These are phyloP conservation scores for Maudiozyma bulderi DNA, from an alignment of 805 yeast species.

Conservation along the genomic window DNA sequence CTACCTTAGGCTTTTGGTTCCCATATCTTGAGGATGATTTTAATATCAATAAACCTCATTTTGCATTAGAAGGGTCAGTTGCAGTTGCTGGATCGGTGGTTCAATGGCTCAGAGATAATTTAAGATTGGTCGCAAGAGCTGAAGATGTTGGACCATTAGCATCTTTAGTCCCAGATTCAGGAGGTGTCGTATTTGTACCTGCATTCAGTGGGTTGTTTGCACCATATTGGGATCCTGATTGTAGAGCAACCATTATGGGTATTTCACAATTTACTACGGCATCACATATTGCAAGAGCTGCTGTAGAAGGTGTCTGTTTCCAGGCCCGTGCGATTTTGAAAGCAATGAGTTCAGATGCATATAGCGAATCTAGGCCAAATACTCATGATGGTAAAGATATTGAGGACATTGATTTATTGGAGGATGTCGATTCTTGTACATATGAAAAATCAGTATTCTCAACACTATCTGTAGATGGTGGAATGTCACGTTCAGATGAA, in stretches of 20 bases:
- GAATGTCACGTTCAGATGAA: conserved; percentile 84
- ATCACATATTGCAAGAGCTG: conserved; percentile 87
- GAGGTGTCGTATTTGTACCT: conserved; percentile 91
- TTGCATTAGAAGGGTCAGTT: conserved; percentile 89
- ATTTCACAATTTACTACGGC: conserved; percentile 88
- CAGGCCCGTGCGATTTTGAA: conserved; percentile 85
- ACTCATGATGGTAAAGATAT: not conserved
- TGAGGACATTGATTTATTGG: conserved; percentile 7
- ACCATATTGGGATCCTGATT: conserved; percentile 91
- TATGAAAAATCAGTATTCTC: conserved; percentile 43
- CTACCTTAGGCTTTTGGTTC: conserved; percentile 88
- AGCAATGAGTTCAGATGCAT: conserved; percentile 83
- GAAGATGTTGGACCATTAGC: conserved; percentile 89
- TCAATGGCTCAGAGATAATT: conserved; percentile 88
- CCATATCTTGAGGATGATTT: conserved; percentile 40
- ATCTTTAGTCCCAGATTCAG: conserved; percentile 66
- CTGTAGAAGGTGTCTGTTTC: conserved; percentile 89
- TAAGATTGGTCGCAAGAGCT: conserved; percentile 70
- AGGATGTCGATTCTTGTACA: conserved; percentile 9
- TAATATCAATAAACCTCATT: conserved; percentile 49
- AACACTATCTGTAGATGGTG: conserved; percentile 79
- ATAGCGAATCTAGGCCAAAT: conserved; percentile 28
- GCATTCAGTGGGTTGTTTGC: conserved; percentile 92
- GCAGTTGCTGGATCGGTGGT: conserved; percentile 93
- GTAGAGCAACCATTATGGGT: conserved; percentile 89